Evolutionary conservation across 352 stramenopile genomes (phyloP), one percentile per base, ranked within the genome.

Genomic region (Peronospora belbahrii): DNA sequence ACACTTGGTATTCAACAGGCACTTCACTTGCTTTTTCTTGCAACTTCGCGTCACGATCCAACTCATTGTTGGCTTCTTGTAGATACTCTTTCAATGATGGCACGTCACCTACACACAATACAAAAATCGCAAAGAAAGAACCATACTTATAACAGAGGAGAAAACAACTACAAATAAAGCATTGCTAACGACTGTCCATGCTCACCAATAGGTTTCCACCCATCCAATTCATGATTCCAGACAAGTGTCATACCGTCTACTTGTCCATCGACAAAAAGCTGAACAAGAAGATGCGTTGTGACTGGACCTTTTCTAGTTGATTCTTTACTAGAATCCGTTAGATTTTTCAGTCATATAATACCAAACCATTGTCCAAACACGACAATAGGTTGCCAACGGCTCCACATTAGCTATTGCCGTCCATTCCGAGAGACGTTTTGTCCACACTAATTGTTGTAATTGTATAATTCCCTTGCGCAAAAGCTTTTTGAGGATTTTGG

Each of bases 211-310:
- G 76, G 64, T 35, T 75, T 80, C 76, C 71, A 85, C 13, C 51
- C 54, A 24, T 59, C 22, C 35, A 87, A 59, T 22, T 70, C 52
- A 37, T 72, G 53, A 13, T 40, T 71, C 76, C 76, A 88, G 6
- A 88, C 69, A 27, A 88, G 58, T 48, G 76, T 88, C 62, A 88
- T 70, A 22, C 76, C 76, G 49, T 88, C 76, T 22, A 86, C 56
- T 34, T 80, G 56, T 39, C 74, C 76, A 22, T 85, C 65, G 42
- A 80, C 52, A 56, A 88, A 88, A 24, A 83, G 60, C 10, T 46
- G 33, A 19, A 84, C 48, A 9, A 88, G 68, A 35, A 80, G 58
- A 34, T 78, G 56, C 4, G 76, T 88, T 30, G 43, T 66, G 32
- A 81, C 48, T 7, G 76, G 76, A 0, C 76, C 74, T 4, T 36